A percentile compares a stretch with the other conserved stretches of the same genome.
phyloP scores from a whole-genome alignment of 192 early-diverging fungal genomes.

The Backusella mclennaniae region DNA sequence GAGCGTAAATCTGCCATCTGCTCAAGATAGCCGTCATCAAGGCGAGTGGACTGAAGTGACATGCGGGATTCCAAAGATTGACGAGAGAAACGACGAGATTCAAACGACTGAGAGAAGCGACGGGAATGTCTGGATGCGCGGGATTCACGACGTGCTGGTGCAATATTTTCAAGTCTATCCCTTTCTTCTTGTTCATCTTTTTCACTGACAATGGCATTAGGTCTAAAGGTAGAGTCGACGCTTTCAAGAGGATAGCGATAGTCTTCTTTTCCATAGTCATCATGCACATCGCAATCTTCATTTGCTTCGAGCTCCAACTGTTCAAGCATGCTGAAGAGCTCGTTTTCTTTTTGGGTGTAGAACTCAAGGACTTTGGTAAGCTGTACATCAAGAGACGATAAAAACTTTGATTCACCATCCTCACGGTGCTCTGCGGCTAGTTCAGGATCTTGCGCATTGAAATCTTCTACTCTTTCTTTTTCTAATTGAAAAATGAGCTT shows the following conservation, averaged over 20 bases:
- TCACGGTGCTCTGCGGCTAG: not conserved
- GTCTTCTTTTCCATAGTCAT: not conserved
- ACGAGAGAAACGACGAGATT: not conserved
- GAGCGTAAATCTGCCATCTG: slow-evolving; percentile 20
- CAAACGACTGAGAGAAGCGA: not conserved
- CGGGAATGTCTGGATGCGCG: not conserved
- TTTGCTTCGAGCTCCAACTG: slow-evolving; percentile 24
- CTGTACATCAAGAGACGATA: slow-evolving; percentile 62
- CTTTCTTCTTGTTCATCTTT: not conserved
- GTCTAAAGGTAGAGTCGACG: slow-evolving; percentile 1
- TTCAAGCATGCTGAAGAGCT: slow-evolving; percentile 53
- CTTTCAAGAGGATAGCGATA: not conserved
- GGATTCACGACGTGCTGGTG: not conserved
- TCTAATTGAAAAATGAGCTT: slow-evolving; percentile 26
- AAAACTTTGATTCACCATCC: slow-evolving; percentile 41
- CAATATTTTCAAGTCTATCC: not conserved
- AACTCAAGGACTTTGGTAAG: slow-evolving; percentile 65
- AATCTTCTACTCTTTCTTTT: slow-evolving; percentile 17
- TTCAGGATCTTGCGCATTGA: slow-evolving; percentile 9
- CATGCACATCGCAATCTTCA: not conserved
- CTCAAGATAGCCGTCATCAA: slow-evolving; percentile 3
- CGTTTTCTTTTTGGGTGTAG: slow-evolving; percentile 62
- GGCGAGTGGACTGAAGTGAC: not conserved
- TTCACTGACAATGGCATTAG: not conserved
- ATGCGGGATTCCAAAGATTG: slow-evolving; percentile 27